phyloP scores from a whole-genome alignment of 106 monocot species.

The Acorus gramineus region DNA sequence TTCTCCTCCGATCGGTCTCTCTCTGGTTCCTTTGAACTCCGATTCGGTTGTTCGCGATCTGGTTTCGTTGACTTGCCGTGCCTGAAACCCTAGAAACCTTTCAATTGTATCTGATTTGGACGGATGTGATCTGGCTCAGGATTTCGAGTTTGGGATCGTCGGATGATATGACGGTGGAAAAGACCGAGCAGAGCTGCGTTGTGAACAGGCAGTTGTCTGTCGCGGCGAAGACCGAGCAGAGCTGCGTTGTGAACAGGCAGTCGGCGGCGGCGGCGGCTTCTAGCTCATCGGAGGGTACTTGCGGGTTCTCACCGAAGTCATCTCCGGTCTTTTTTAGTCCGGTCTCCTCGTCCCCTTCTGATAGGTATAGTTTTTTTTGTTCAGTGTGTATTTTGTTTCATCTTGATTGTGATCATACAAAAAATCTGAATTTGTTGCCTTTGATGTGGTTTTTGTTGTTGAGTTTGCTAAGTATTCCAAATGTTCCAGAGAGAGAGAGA shows the following conservation, averaged over 20 bases:
- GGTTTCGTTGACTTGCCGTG: too few species aligned
- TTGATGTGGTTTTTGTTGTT: too few species aligned
- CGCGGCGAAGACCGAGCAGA: slow-evolving; percentile 37
- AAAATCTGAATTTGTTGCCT: too few species aligned
- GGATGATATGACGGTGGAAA: slow-evolving; percentile 29
- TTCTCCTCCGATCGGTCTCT: too few species aligned
- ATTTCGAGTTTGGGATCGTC: background rate
- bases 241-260: slow-evolving; percentile 80
- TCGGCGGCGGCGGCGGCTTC: slow-evolving; percentile 25
- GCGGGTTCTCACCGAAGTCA: slow-evolving; percentile 16
- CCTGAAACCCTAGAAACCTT: too few species aligned
- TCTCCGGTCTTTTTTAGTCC: slow-evolving; percentile 41
- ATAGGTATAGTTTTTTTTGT: slow-evolving; percentile 21
- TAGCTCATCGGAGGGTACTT: slow-evolving; percentile 53
- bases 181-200: slow-evolving; percentile 48
- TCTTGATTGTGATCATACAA: too few species aligned
- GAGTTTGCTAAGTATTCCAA: too few species aligned
- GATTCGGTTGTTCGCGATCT: too few species aligned
- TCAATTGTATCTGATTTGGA: background rate
- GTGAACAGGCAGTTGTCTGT: slow-evolving; percentile 68
- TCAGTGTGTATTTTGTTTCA: too few species aligned
- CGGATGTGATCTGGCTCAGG: background rate
- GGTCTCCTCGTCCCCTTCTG: slow-evolving; percentile 24
- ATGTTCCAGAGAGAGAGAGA: too few species aligned
- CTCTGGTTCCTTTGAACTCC: too few species aligned